phyloP scores from a whole-genome alignment of 2,329 filamentous ascomycete species.

The Cordyceps cicadae region DNA sequence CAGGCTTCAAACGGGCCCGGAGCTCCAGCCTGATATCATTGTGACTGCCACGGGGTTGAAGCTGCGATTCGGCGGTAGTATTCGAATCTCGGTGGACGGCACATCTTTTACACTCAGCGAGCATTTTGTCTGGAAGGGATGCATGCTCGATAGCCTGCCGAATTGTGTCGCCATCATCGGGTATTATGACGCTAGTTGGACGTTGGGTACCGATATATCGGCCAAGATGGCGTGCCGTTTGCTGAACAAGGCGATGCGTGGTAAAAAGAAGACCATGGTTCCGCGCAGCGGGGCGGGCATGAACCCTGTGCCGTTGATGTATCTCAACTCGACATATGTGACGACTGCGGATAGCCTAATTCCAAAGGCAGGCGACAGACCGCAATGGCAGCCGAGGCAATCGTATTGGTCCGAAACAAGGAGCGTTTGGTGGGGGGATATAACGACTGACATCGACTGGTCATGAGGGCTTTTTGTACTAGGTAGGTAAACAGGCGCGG shows the following conservation, averaged over 20 bases:
- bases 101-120: not conserved
- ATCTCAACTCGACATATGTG: not conserved
- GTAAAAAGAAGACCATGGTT: not conserved
- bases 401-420: not conserved
- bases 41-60: constrained; percentile 57
- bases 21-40: constrained; percentile 50
- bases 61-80: constrained; percentile 45
- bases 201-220: not conserved
- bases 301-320: not conserved
- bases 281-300: not conserved
- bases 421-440: not conserved
- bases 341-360: not conserved
- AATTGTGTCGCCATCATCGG: not conserved
- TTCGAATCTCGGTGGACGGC: constrained; percentile 16
- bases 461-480: not conserved
- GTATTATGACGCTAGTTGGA: not conserved
- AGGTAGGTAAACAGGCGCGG: not conserved
- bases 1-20: constrained; percentile 33
- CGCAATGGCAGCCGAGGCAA: not conserved
- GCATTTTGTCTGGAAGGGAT: not conserved
- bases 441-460: not conserved
- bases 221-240: not conserved
- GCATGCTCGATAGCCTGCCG: not conserved
- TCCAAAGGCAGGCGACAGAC: not conserved
- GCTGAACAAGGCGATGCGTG: not conserved